A percentile compares a stretch with the other conserved stretches of the same genome.
These are phyloP conservation scores for Galerina marginata DNA, from an alignment of 768 basidiomycete species.

Conservation along the genomic window DNA sequence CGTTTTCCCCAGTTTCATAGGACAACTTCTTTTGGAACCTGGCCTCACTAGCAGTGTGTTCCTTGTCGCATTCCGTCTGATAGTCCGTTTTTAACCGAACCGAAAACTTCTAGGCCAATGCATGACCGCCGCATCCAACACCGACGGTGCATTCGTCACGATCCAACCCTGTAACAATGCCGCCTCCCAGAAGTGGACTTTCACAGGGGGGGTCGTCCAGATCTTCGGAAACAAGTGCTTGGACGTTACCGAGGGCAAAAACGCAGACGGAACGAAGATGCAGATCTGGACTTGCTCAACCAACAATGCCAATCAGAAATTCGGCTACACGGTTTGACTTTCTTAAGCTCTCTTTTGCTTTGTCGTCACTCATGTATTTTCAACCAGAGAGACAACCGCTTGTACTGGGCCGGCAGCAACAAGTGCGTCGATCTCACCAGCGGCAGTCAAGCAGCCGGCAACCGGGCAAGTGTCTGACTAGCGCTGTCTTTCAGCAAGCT, in stretches of 20 bases:
- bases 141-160: constrained; percentile 52
- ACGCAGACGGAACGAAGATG: constrained; percentile 49
- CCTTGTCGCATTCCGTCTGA: neutral
- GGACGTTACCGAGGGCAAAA: constrained; percentile 49
- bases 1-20: constrained; percentile 39
- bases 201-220: constrained; percentile 45
- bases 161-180: constrained; percentile 52
- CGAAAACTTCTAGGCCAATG: constrained; percentile 45
- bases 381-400: constrained; percentile 38
- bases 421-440: constrained; percentile 56
- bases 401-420: constrained; percentile 53
- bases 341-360: neutral
- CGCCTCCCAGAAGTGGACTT: constrained; percentile 54
- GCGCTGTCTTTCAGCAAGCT: neutral
- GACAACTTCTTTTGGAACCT: constrained; percentile 50
- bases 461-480: constrained; percentile 36
- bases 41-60: constrained; percentile 45
- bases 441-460: constrained; percentile 47
- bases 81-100: neutral
- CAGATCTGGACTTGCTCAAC: constrained; percentile 55
- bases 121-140: constrained; percentile 54
- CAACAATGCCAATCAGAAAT: constrained; percentile 51
- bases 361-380: neutral
- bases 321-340: constrained; percentile 46
- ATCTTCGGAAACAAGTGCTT: constrained; percentile 55